Percentiles rank a stretch among this genome's conserved stretches.
Evolutionary conservation across 805 yeast genomes (phyloP).

Genomic region (Lipomyces yamanashiensis): DNA sequence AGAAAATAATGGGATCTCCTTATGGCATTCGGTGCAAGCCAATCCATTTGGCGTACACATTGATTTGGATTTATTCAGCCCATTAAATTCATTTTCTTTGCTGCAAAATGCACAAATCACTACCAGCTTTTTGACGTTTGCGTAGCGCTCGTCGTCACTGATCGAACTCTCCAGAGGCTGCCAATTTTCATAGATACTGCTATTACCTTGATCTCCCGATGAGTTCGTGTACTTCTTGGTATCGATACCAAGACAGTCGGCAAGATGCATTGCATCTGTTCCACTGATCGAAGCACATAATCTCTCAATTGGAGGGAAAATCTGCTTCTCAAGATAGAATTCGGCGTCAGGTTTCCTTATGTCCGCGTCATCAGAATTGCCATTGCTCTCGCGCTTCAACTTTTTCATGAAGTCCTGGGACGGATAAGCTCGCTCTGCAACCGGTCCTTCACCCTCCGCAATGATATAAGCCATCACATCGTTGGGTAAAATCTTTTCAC

Average conservation of each 20-base stretch:
- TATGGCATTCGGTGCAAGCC: constrained; percentile 66
- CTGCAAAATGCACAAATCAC: constrained; percentile 68
- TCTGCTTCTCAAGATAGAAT: constrained; percentile 84
- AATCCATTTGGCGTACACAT: constrained; percentile 68
- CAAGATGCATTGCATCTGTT: constrained; percentile 76
- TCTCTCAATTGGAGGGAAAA: constrained; percentile 88
- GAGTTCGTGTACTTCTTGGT: constrained; percentile 58
- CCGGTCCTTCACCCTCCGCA: constrained; percentile 45
- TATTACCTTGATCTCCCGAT: constrained; percentile 48
- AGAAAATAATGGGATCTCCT: constrained; percentile 55
- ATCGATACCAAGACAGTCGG: constrained; percentile 78
- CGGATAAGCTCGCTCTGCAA: constrained; percentile 84
- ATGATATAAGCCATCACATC: constrained; percentile 88
- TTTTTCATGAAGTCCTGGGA: constrained; percentile 61
- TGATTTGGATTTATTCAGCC: constrained; percentile 62
- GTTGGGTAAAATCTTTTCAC: constrained; percentile 86
- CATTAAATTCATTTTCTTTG: constrained; percentile 67
- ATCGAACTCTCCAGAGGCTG: constrained; percentile 82
- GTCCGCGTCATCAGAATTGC: constrained; percentile 1
- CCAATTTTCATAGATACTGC: constrained; percentile 42
- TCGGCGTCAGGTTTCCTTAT: constrained; percentile 60
- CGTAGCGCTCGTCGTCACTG: constrained; percentile 81
- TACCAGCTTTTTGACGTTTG: constrained; percentile 59
- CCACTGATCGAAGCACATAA: constrained; percentile 85
- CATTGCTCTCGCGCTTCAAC: constrained; percentile 6